These are phyloP conservation scores for Carallia brachiata DNA, from an alignment of 345 rosid genomes.

Conservation along the genomic window DNA sequence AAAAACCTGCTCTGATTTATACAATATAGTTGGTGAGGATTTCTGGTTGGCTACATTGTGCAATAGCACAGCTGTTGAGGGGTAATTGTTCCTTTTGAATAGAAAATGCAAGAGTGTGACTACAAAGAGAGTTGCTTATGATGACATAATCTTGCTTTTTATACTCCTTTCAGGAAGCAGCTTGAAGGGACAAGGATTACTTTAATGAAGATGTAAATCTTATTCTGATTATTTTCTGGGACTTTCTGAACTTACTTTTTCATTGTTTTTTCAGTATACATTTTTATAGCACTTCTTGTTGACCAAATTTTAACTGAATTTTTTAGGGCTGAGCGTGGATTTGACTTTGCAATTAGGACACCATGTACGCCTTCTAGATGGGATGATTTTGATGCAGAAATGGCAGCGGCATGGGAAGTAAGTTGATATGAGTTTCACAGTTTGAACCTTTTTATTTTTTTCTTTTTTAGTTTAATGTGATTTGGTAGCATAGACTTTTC, in stretches of 20 bases:
- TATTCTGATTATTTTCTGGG: neutral
- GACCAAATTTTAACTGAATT: slow-evolving; percentile 15
- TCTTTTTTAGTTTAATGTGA: neutral
- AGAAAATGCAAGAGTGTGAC: slow-evolving; percentile 16
- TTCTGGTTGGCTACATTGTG: slow-evolving; percentile 98
- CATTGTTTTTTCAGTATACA: neutral
- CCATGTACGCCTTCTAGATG: slow-evolving; percentile 94
- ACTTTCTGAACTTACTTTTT: neutral
- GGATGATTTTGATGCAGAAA: slow-evolving; percentile 87
- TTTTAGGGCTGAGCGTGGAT: slow-evolving; percentile 65
- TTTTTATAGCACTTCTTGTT: neutral
- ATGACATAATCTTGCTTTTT: slow-evolving; percentile 22
- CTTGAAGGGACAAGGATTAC: slow-evolving; percentile 97
- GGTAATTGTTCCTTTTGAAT: slow-evolving; percentile 41
- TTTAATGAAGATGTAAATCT: slow-evolving; percentile 55
- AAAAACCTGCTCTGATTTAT: slow-evolving; percentile 72
- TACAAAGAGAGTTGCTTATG: slow-evolving; percentile 5
- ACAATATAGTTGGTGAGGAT: slow-evolving; percentile 82
- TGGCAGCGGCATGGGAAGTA: slow-evolving; percentile 92
- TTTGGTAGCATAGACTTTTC: neutral
- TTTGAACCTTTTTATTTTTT: neutral
- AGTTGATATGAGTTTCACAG: slow-evolving; percentile 23
- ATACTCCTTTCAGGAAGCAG: slow-evolving; percentile 62
- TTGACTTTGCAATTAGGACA: slow-evolving; percentile 83
- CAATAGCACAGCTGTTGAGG: slow-evolving; percentile 73